Evolutionary conservation across 768 basidiomycete genomes (phyloP).

Genomic region (Naganishia vishniacii): DNA sequence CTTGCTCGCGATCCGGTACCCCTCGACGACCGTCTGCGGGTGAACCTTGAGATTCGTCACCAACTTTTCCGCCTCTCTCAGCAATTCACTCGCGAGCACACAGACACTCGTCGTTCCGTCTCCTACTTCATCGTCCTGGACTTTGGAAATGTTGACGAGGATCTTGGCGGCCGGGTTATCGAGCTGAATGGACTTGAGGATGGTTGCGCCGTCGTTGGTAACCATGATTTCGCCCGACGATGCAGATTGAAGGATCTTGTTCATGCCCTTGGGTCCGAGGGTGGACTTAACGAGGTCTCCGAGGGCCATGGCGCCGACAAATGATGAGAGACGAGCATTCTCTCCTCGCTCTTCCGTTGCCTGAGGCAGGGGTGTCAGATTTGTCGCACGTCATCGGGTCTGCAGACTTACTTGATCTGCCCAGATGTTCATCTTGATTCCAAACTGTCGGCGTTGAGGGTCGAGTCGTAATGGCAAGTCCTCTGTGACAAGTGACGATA

Average conservation of each 20-base stretch:
- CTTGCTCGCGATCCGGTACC: constrained; percentile 82
- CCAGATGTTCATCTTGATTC: constrained; percentile 18
- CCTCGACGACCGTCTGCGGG: constrained; percentile 96
- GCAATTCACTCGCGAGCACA: constrained; percentile 81
- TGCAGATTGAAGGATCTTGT: constrained; percentile 81
- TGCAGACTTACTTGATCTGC: constrained; percentile 18
- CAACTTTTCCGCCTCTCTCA: constrained; percentile 92
- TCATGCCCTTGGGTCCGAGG: constrained; percentile 98
- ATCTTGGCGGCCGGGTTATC: constrained; percentile 99
- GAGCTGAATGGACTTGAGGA: constrained; percentile 91
- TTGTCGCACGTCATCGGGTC: too few relatives aligned
- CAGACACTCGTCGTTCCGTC: constrained; percentile 68
- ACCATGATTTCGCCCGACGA: constrained; percentile 90
- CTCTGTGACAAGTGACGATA: too few relatives aligned
- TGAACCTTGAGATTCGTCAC: constrained; percentile 80
- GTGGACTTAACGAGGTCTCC: constrained; percentile 99
- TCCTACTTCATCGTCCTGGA: constrained; percentile 99
- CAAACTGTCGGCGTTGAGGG: neutral
- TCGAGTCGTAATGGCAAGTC: too few relatives aligned
- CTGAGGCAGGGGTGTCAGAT: constrained; percentile 31
- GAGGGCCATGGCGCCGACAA: constrained; percentile 92
- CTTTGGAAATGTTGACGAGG: constrained; percentile 97
- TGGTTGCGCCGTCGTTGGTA: constrained; percentile 98
- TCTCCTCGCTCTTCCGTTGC: constrained; percentile 82
- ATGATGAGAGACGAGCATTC: constrained; percentile 94